Conservation (phyloP, 495 filamentous ascomycete genomes). For the Aspergillus wentii region DNA sequence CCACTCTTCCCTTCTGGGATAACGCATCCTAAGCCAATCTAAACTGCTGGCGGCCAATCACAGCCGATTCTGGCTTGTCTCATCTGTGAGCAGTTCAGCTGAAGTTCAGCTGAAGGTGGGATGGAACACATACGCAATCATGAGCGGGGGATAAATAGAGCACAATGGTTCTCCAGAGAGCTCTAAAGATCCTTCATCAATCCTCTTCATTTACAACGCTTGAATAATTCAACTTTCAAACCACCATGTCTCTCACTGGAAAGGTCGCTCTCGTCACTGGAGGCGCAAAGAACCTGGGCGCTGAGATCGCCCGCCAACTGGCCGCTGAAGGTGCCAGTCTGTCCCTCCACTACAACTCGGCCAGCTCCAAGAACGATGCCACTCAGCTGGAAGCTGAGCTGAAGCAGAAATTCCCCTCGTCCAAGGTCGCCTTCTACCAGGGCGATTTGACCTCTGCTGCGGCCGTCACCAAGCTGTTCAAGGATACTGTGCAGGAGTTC, state of each 20-base stretch:
- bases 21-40: not conserved
- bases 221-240: too few species aligned
- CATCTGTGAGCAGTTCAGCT: too few species aligned
- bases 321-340: conserved; percentile 23
- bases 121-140: too few species aligned
- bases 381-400: conserved; percentile 19
- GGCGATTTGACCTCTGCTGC: conserved; percentile 25
- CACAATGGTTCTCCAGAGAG: not conserved
- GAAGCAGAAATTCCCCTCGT: conserved; percentile 20
- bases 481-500: conserved; percentile 21
- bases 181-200: not conserved
- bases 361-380: conserved; percentile 19
- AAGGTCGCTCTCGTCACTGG: conserved; percentile 47
- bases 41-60: too few species aligned
- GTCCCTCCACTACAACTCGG: conserved; percentile 29
- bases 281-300: conserved; percentile 33
- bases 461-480: conserved; percentile 26
- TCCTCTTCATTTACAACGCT: not conserved
- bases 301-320: conserved; percentile 22
- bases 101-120: too few species aligned
- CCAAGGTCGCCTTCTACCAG: conserved; percentile 26
- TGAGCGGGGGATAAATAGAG: too few species aligned
- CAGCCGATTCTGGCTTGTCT: too few species aligned
- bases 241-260: conserved; percentile 31
- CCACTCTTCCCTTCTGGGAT: not conserved